Base-by-base conservation (phyloP, 225 moss, liverwort and hornwort genomes). In the Anthoceros angustus region DNA sequence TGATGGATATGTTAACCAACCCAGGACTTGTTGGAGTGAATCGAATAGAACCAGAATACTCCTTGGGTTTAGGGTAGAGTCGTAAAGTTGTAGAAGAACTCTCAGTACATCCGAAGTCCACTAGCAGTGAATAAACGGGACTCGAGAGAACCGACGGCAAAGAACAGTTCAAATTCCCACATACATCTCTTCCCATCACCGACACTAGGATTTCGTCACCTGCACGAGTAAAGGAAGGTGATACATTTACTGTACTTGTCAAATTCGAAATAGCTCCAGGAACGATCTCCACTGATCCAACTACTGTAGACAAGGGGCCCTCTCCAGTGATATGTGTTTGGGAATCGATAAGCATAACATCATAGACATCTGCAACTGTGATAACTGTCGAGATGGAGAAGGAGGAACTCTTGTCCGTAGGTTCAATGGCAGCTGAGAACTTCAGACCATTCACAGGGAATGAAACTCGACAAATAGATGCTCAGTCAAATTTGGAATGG, bases 1-100 rank as follows among this genome's bases (percentile, higher is more conserved):
- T 77, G 42, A 82, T 69, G 0, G 77, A 77, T 14, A 85, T 74
- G 15, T 82, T 82, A 7, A 85, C 7, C 24, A 61, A 69, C 40
- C 80, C 76, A 43, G 75, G 67, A 0, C 9, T 26, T 8, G 70
- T 68, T 8, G 82, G 85, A 20, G 39, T 72, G 4, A 85, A 85
- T 5, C 41, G 55, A 2, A 74, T 20, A 55, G 55, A 55, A 55
- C 55, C 77, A 32, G 67, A 67, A 10, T 67, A 2, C 32, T 32
- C 32, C 32, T 4, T 4, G 85, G 79, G 2, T 77, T 80, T 0
- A 61, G 0, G 32, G 74, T 73, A 25, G 32, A 32, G 32, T 32
- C 4, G 32, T 32, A 32, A 1, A 32, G 0, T 68, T 0, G 48
- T 0, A 0, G 71, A 49, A 8, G 25, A 26, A 21, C 73, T 72